Conservation (phyloP, 495 filamentous ascomycete genomes). For the Xylaria nigripes region DNA sequence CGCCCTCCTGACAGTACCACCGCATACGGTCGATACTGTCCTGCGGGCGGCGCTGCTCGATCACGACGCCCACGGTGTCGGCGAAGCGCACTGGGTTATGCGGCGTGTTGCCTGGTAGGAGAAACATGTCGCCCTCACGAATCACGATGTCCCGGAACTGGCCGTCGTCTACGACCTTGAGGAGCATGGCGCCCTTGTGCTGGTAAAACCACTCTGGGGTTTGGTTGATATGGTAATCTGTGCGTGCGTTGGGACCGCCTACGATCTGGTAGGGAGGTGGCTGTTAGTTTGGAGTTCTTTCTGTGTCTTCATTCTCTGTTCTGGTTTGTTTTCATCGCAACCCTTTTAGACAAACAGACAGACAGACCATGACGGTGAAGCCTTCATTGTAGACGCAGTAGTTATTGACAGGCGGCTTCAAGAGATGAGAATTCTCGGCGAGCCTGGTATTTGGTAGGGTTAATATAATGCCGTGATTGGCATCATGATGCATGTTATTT, state of each 20-base stretch:
- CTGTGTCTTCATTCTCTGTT: not conserved
- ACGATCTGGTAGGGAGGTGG: conserved; percentile 56
- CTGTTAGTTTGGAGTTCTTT: not conserved
- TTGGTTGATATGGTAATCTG: conserved; percentile 96
- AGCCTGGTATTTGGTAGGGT: conserved; percentile 59
- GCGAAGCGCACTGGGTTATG: conserved; percentile 66
- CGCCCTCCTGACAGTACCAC: conserved; percentile 69
- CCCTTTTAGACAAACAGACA: not conserved
- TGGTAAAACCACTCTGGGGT: conserved; percentile 99
- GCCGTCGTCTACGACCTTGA: conserved; percentile 71
- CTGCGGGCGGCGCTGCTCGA: conserved; percentile 75
- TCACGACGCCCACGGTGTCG: conserved; percentile 68
- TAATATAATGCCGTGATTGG: not conserved
- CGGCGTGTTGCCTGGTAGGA: conserved; percentile 83
- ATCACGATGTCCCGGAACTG: conserved; percentile 79
- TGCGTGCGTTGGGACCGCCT: conserved; percentile 90
- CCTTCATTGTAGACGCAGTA: conserved; percentile 85
- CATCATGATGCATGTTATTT: not conserved
- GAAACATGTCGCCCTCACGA: conserved; percentile 87
- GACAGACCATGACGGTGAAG: conserved; percentile 65
- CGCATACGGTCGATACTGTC: conserved; percentile 68
- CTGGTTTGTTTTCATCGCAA: not conserved
- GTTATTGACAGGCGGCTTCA: conserved; percentile 94
- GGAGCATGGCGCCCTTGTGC: conserved; percentile 83
- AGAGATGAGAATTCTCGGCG: conserved; percentile 80